Evolutionary conservation across 2,329 filamentous ascomycete genomes (phyloP).

Genomic region (Metarhizium robertsii): DNA sequence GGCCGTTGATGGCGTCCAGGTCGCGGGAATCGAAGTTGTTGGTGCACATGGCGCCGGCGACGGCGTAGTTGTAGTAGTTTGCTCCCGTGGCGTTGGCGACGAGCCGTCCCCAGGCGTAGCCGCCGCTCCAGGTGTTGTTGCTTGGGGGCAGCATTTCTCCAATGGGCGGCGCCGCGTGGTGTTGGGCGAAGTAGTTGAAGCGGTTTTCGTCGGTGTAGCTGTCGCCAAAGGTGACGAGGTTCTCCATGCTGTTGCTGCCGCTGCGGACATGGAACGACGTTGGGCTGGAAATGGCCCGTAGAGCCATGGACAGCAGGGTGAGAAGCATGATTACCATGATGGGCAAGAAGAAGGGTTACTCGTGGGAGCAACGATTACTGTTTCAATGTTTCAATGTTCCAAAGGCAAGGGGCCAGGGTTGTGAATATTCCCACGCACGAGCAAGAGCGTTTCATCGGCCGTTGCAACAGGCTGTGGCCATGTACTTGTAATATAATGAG

Average conservation of each 20-base stretch:
- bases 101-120: slow-evolving; percentile 59
- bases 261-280: background rate
- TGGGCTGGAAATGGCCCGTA: background rate
- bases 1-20: slow-evolving; percentile 37
- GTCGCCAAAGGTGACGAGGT: slow-evolving; percentile 62
- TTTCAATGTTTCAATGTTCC: no score
- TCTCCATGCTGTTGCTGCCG: slow-evolving; percentile 21
- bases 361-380: no score
- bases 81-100: slow-evolving; percentile 50
- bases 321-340: background rate
- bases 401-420: background rate
- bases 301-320: background rate
- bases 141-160: slow-evolving; percentile 38
- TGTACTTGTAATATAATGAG: background rate
- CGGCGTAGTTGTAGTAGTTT: slow-evolving; percentile 59
- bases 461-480: background rate
- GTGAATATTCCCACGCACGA: no score
- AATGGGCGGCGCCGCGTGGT: slow-evolving; percentile 51
- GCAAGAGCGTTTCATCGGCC: no score
- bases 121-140: slow-evolving; percentile 52
- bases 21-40: slow-evolving; percentile 55
- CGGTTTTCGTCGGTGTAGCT: slow-evolving; percentile 69
- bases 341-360: background rate
- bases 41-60: slow-evolving; percentile 63
- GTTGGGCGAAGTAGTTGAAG: slow-evolving; percentile 52